A percentile compares a stretch with the other conserved stretches of the same genome.
These are phyloP conservation scores for Tolypocladium ophioglossoides DNA, from an alignment of 2,329 filamentous ascomycete genomes.

Conservation along the genomic window DNA sequence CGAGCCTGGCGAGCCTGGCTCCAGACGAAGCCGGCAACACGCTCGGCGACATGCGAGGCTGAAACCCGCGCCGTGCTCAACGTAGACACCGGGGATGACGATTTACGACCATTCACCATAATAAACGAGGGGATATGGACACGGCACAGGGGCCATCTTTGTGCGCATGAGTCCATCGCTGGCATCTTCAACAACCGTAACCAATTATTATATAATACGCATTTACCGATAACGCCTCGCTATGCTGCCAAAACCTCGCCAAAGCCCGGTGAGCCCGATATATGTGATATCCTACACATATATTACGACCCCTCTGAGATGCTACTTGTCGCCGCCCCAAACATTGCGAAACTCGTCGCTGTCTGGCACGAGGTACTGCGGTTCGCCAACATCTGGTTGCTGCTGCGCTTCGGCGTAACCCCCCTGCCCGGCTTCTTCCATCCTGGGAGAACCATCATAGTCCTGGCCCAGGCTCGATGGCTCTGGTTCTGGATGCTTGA, in stretches of 20 bases:
- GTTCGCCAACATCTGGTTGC: slow-evolving; percentile 4
- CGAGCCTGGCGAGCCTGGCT: slow-evolving; percentile 39
- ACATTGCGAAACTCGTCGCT: slow-evolving; percentile 35
- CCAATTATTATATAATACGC: neutral
- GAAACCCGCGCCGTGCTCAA: neutral
- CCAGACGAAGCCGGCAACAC: slow-evolving; percentile 5
- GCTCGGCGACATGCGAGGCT: slow-evolving; percentile 1
- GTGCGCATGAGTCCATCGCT: neutral
- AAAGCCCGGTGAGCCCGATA: neutral
- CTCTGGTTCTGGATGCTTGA: slow-evolving; percentile 24
- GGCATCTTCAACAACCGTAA: neutral
- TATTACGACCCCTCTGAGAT: neutral
- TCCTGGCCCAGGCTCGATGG: slow-evolving; percentile 10
- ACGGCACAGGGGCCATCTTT: neutral
- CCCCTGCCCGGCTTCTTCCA: slow-evolving; percentile 9
- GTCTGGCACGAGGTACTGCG: slow-evolving; percentile 21
- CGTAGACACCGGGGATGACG: neutral
- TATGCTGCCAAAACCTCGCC: slow-evolving; percentile 7
- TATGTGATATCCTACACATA: neutral
- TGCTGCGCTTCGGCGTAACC: slow-evolving; percentile 2
- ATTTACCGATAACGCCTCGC: slow-evolving; percentile 14
- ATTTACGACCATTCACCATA: neutral
- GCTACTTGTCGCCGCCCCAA: slow-evolving; percentile 17
- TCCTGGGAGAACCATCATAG: neutral
- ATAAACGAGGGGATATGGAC: neutral